Percentiles rank a stretch among this genome's conserved stretches.
Conservation (phyloP, 805 yeast genomes). For the Kluyveromyces siamensis region DNA sequence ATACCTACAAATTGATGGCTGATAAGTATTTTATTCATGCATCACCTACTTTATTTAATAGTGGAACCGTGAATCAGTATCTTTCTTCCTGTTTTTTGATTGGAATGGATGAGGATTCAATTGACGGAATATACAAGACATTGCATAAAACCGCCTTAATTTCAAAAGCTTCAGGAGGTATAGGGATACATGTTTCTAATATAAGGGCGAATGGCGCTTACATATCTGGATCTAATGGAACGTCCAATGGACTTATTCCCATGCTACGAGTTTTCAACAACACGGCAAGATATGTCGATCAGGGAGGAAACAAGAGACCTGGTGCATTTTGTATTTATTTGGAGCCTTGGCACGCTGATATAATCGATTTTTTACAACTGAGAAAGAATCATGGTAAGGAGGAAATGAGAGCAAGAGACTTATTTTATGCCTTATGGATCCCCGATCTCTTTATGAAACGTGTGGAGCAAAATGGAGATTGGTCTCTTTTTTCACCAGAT, state of each 20-base stretch:
- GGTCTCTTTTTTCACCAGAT: slow-evolving; percentile 86
- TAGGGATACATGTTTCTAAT: slow-evolving; percentile 80
- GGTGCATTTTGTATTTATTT: slow-evolving; percentile 90
- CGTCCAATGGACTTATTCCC: slow-evolving; percentile 85
- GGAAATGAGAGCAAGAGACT: slow-evolving; percentile 83
- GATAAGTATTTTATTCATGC: slow-evolving; percentile 74
- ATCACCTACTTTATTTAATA: slow-evolving; percentile 86
- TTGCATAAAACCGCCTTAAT: slow-evolving; percentile 80
- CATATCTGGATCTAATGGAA: slow-evolving; percentile 86
- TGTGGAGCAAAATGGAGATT: slow-evolving; percentile 66
- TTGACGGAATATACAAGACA: slow-evolving; percentile 87
- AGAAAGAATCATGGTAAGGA: slow-evolving; percentile 93
- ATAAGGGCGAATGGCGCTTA: slow-evolving; percentile 77
- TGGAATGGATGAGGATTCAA: slow-evolving; percentile 87
- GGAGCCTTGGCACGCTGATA: slow-evolving; percentile 95
- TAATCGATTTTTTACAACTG: slow-evolving; percentile 74
- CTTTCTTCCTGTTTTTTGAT: slow-evolving; percentile 89
- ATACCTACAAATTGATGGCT: slow-evolving; percentile 84
- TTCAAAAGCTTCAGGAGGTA: slow-evolving; percentile 90
- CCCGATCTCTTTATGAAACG: slow-evolving; percentile 90
- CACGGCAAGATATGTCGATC: slow-evolving; percentile 94
- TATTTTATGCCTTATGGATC: slow-evolving; percentile 87
- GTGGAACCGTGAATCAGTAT: slow-evolving; percentile 76
- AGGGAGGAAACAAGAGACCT: slow-evolving; percentile 95
- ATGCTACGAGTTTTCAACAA: slow-evolving; percentile 90